Conservation (phyloP, 495 filamentous ascomycete species). For the Lasiosphaeria hispida region DNA sequence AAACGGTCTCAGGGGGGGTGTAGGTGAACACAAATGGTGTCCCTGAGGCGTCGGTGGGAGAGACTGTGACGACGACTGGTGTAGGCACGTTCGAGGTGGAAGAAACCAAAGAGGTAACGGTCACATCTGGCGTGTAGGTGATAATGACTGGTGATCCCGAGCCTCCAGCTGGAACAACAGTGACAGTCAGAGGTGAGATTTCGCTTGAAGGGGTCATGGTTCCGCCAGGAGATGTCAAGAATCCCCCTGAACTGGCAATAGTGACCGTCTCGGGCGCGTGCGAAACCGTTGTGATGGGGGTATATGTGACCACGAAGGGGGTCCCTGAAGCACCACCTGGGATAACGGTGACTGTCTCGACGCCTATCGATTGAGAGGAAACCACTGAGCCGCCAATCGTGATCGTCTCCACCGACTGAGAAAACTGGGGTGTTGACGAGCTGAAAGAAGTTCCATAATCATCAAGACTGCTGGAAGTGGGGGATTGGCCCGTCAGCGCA, state of each 20-base stretch:
- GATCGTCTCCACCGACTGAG: too few relatives aligned
- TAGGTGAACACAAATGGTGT: background rate
- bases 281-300: too few relatives aligned
- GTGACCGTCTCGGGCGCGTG: too few relatives aligned
- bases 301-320: too few relatives aligned
- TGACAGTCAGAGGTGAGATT: conserved; percentile 7
- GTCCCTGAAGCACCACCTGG: background rate
- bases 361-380: background rate
- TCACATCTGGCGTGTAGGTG: background rate
- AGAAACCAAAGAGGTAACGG: background rate
- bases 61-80: background rate
- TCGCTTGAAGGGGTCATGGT: background rate
- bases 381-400: too few relatives aligned
- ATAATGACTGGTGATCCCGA: conserved; percentile 14
- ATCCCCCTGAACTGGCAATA: too few relatives aligned
- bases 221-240: background rate
- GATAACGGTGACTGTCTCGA: background rate
- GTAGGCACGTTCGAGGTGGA: background rate
- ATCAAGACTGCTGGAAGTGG: background rate
- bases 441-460: too few relatives aligned
- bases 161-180: conserved; percentile 2
- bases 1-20: background rate
- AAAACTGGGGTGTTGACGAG: too few relatives aligned
- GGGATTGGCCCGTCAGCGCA: background rate
- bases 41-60: background rate